These are phyloP conservation scores for Malus sieversii DNA, from an alignment of 306 rosid species.

Conservation along the genomic window DNA sequence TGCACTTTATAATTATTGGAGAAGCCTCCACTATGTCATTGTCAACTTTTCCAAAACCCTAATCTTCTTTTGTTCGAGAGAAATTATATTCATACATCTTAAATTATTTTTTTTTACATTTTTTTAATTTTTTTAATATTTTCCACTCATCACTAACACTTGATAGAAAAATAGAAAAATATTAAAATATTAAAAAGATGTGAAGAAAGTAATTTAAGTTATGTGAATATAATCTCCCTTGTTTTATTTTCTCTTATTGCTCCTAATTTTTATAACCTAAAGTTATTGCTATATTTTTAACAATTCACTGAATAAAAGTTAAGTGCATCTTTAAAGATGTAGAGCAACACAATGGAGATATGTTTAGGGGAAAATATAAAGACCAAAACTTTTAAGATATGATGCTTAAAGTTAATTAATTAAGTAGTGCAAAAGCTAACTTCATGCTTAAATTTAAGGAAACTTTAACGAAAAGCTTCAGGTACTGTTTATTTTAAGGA, in stretches of 20 bases:
- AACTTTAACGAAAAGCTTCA: too few relatives aligned
- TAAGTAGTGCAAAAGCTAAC: too few relatives aligned
- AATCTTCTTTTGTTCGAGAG: not conserved
- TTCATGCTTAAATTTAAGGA: too few relatives aligned
- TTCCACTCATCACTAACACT: too few relatives aligned
- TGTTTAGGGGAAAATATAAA: not conserved
- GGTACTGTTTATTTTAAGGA: too few relatives aligned
- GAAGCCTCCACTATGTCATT: not conserved
- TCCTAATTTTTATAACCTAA: not conserved
- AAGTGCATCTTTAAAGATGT: not conserved
- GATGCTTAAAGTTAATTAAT: not conserved
- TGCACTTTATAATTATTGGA: not conserved
- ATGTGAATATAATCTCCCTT: not conserved
- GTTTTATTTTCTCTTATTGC: not conserved
- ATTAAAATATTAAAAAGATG: too few relatives aligned
- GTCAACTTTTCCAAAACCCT: not conserved
- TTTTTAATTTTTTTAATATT: too few relatives aligned
- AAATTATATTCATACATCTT: too few relatives aligned
- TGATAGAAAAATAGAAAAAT: too few relatives aligned
- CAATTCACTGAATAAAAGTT: not conserved
- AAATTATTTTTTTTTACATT: not conserved
- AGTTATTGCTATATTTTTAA: not conserved
- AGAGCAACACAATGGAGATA: not conserved
- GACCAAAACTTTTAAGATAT: constrained; percentile 1
- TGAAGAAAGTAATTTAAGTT: too few relatives aligned